Conservation (phyloP, 768 basidiomycete genomes). For the Vararia minispora region DNA sequence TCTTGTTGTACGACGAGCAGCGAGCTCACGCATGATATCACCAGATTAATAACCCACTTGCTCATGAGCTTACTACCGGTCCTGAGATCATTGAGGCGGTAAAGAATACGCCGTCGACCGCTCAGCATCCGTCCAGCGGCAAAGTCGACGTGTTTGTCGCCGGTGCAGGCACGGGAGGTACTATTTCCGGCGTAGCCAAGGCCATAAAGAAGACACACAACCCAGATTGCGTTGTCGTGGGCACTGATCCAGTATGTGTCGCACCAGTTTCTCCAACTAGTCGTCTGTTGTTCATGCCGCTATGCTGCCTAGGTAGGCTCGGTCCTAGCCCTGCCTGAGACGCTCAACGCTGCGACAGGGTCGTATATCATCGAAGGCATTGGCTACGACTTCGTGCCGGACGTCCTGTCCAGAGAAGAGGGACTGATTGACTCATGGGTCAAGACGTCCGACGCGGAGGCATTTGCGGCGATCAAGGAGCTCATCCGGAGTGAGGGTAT, state of each 20-base stretch:
- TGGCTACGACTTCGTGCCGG: conserved; percentile 88
- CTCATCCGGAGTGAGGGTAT: conserved; percentile 83
- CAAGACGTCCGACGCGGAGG: conserved; percentile 74
- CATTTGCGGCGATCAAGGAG: conserved; percentile 62
- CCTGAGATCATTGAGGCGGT: conserved; percentile 85
- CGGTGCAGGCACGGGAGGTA: conserved; percentile 92
- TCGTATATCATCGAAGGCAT: conserved; percentile 91
- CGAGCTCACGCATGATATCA: too few species aligned
- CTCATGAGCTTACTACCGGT: conserved; percentile 85
- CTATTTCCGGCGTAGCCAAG: conserved; percentile 77
- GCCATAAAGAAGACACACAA: conserved; percentile 77
- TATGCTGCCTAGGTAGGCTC: conserved; percentile 59
- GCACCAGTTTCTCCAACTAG: conserved; percentile 1
- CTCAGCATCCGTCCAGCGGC: conserved; percentile 45
- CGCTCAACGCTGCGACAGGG: conserved; percentile 43
- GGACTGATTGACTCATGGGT: conserved; percentile 66
- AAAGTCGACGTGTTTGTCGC: conserved; percentile 78
- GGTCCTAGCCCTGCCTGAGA: conserved; percentile 65
- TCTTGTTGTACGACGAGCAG: too few species aligned
- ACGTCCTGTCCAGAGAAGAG: conserved; percentile 62
- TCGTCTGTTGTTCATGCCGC: conserved; percentile 4
- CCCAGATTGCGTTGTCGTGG: conserved; percentile 62
- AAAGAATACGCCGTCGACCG: conserved; percentile 49
- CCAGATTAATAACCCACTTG: conserved; percentile 78
- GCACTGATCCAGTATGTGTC: conserved; percentile 76